phyloP scores from a whole-genome alignment of 2,329 filamentous ascomycete genomes.

The Fusarium algeriense region DNA sequence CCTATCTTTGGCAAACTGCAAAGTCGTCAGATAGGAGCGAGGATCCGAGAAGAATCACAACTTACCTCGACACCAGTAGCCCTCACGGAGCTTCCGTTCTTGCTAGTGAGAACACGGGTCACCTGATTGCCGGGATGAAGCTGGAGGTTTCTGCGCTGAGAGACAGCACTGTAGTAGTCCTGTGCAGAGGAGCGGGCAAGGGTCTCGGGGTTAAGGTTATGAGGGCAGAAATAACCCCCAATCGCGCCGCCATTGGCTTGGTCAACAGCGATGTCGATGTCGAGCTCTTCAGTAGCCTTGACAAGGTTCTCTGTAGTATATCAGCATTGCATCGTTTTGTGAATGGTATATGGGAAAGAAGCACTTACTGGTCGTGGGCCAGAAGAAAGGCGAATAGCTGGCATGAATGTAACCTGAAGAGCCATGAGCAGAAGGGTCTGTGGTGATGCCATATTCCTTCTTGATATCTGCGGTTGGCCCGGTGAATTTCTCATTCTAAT shows the following conservation, averaged over 20 bases:
- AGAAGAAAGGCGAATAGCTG: slow-evolving; percentile 41
- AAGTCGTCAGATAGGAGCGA: rapidly evolving
- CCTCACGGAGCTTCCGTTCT: slow-evolving; percentile 5
- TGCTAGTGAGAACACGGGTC: slow-evolving; percentile 35
- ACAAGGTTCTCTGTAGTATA: slow-evolving; percentile 26
- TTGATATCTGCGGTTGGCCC: slow-evolving; percentile 20
- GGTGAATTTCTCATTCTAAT: slow-evolving; percentile 37
- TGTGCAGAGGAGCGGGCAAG: slow-evolving; percentile 34
- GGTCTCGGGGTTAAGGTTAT: slow-evolving; percentile 32
- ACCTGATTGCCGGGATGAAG: slow-evolving; percentile 31
- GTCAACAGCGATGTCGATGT: slow-evolving; percentile 22
- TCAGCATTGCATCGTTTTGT: background rate
- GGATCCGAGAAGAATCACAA: rapidly evolving
- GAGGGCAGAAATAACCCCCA: slow-evolving; percentile 39
- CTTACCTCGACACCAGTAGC: slow-evolving; percentile 39
- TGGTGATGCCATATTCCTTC: slow-evolving; percentile 33
- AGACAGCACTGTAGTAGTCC: slow-evolving; percentile 31
- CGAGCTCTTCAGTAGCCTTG: slow-evolving; percentile 24
- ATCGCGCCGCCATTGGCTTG: slow-evolving; percentile 38
- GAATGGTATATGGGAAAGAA: rapidly evolving
- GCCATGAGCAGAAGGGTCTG: slow-evolving; percentile 29
- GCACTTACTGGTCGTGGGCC: slow-evolving; percentile 42
- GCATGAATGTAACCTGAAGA: slow-evolving; percentile 32
- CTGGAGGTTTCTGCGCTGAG: slow-evolving; percentile 33
- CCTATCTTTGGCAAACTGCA: slow-evolving; percentile 22